These are phyloP conservation scores for Pterocarpus macrocarpus DNA, from an alignment of 306 rosid genomes.

Conservation along the genomic window DNA sequence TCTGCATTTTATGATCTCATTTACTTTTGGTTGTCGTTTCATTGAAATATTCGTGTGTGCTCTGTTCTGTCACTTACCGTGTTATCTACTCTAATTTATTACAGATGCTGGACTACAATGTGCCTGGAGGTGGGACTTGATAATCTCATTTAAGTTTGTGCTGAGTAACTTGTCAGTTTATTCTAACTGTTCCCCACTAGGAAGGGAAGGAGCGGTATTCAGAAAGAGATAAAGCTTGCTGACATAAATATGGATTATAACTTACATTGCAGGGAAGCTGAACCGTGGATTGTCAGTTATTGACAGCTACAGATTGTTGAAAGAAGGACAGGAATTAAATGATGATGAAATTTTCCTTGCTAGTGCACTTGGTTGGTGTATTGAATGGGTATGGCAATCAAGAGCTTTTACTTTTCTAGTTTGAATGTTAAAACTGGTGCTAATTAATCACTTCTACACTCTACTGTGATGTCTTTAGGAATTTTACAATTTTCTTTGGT, in stretches of 20 bases:
- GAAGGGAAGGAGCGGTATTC: constrained; percentile 12
- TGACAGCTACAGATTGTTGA: constrained; percentile 63
- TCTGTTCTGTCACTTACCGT: constrained; percentile 35
- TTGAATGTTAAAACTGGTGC: constrained; percentile 19
- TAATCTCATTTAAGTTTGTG: constrained; percentile 32
- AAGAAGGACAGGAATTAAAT: constrained; percentile 58
- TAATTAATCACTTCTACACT: neutral
- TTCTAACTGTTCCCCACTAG: neutral
- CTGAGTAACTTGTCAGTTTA: constrained; percentile 22
- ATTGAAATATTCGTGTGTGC: neutral
- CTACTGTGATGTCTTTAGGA: constrained; percentile 6
- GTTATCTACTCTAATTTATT: constrained; percentile 29
- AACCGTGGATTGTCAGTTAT: constrained; percentile 70
- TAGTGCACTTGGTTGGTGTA: constrained; percentile 74
- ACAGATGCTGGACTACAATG: constrained; percentile 94
- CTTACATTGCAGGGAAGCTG: constrained; percentile 63
- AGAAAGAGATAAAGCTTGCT: constrained; percentile 27
- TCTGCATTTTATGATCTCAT: neutral
- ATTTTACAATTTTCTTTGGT: constrained; percentile 10
- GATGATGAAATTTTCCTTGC: constrained; percentile 68
- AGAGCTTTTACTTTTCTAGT: constrained; percentile 3
- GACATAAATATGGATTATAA: constrained; percentile 32
- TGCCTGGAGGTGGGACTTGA: constrained; percentile 79
- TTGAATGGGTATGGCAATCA: constrained; percentile 62
- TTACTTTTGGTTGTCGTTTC: neutral